A percentile compares a stretch with the other conserved stretches of the same genome.
These are phyloP conservation scores for Clavaria fumosa DNA, from an alignment of 768 basidiomycete genomes.

Conservation along the genomic window DNA sequence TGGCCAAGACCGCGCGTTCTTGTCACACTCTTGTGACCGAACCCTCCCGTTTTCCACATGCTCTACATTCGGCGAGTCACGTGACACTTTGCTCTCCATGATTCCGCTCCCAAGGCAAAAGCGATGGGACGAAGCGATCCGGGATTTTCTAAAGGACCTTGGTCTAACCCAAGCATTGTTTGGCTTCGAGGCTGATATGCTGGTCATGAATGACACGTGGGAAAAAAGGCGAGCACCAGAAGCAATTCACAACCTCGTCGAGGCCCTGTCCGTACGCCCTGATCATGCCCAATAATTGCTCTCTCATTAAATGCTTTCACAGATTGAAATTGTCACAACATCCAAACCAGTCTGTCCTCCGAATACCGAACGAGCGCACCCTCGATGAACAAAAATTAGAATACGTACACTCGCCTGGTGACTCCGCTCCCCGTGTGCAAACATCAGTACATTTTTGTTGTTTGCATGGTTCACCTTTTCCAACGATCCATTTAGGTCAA, in stretches of 20 bases:
- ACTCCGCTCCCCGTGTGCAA: constrained; percentile 33
- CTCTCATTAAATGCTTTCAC: too few relatives aligned
- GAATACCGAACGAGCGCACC: constrained; percentile 11
- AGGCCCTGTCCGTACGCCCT: constrained; percentile 34
- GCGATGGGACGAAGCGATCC: constrained; percentile 48
- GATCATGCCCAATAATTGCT: too few relatives aligned
- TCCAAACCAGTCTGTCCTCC: constrained; percentile 5
- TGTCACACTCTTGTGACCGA: too few relatives aligned
- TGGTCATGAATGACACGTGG: constrained; percentile 53
- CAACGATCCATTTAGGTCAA: constrained; percentile 34
- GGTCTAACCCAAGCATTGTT: constrained; percentile 42
- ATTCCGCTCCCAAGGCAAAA: too few relatives aligned
- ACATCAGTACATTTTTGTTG: constrained; percentile 34
- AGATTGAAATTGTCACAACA: too few relatives aligned
- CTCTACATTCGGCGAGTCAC: too few relatives aligned
- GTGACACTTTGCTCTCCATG: too few relatives aligned
- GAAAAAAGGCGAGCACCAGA: constrained; percentile 40
- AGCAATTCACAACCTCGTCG: constrained; percentile 37
- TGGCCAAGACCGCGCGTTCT: too few relatives aligned
- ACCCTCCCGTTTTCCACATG: too few relatives aligned
- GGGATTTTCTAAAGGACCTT: constrained; percentile 35
- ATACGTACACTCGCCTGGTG: constrained; percentile 37
- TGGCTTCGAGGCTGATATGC: constrained; percentile 56
- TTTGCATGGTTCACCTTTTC: not conserved
- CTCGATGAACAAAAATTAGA: constrained; percentile 59